A percentile compares a stretch with the other conserved stretches of the same genome.
Conservation (phyloP, 208 protist genomes). For the Strigomonas oncopelti region DNA sequence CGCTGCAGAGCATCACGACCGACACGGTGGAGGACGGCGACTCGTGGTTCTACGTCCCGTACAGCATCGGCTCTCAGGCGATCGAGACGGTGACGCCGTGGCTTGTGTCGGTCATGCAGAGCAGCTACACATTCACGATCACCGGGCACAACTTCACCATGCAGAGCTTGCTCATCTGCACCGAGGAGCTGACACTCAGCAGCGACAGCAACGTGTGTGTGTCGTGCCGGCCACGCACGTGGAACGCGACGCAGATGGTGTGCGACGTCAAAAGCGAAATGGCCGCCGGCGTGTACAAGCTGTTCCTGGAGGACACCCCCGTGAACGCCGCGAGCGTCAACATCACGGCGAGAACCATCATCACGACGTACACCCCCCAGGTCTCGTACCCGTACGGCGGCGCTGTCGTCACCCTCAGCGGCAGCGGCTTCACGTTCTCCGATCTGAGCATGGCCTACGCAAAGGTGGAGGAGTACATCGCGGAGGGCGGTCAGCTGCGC, state of each 20-base stretch:
- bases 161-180: slow-evolving; percentile 28
- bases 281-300: slow-evolving; percentile 14
- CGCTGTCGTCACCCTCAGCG: slow-evolving; percentile 18
- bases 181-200: neutral
- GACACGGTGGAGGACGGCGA: slow-evolving; percentile 5
- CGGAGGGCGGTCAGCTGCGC: neutral
- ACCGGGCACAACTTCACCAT: slow-evolving; percentile 15
- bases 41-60: slow-evolving; percentile 23
- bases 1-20: slow-evolving; percentile 26
- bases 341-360: slow-evolving; percentile 18
- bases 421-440: slow-evolving; percentile 15
- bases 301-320: slow-evolving; percentile 26
- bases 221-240: slow-evolving; percentile 21
- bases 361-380: slow-evolving; percentile 1
- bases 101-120: slow-evolving; percentile 26
- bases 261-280: slow-evolving; percentile 20
- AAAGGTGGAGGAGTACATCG: neutral
- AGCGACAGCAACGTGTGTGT: slow-evolving; percentile 6
- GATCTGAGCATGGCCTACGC: neutral
- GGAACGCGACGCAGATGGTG: slow-evolving; percentile 17
- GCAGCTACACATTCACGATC: slow-evolving; percentile 21
- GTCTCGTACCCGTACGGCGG: slow-evolving; percentile 30
- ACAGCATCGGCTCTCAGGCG: slow-evolving; percentile 12
- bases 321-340: slow-evolving; percentile 16
- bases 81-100: slow-evolving; percentile 20